Evolutionary conservation across 495 filamentous ascomycete genomes (phyloP), one percentile per base, ranked within the genome.

Genomic region (Neurospora hispaniola): DNA sequence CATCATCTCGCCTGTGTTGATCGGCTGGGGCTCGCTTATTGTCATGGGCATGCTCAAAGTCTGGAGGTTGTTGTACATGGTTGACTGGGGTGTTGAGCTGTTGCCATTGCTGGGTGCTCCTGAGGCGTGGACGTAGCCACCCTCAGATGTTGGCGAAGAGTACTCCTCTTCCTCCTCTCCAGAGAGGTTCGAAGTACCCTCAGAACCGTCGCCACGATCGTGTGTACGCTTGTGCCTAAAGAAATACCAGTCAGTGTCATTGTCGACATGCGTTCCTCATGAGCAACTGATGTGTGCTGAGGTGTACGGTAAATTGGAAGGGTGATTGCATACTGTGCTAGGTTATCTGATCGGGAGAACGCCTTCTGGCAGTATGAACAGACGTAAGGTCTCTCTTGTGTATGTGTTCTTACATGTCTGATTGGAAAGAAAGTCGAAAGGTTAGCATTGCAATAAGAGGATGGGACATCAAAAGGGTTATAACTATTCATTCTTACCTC

Each of bases 341-440:
- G 90, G 81, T 99, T 99, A 85, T 99, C 96, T 77, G 94, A 97
- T 79, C 96, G 89, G 68, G 96, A 98, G 83, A 99, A 99, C 68
- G 95, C 96, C 84, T 98, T 98, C 88, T 90, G 97, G 89, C 96
- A 99, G 81, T 96, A 92, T 78, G 91, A 91, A 87, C 96, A 99
- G 77, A 93, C 90, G 82, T 99, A 99, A 76, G 96, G 96, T 85
- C 95, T 91, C 85, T 99, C 96, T 88, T 99, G 96, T 27, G 96
- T 99, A 86, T 99, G 96, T 79, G 96, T 99, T 82, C 96, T 92
- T 82, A 99, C 96, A 87, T 99, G 96, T 85, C 94, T 97, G 81
- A 16, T 31, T 31, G 27, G 27, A 35, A 66, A 18, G 35, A 66
- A 91, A 87, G 84, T 85, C 27, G 83, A 82, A 82, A 82, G 80